Conservation (phyloP, 768 basidiomycete species). For the Clathrus columnatus region DNA sequence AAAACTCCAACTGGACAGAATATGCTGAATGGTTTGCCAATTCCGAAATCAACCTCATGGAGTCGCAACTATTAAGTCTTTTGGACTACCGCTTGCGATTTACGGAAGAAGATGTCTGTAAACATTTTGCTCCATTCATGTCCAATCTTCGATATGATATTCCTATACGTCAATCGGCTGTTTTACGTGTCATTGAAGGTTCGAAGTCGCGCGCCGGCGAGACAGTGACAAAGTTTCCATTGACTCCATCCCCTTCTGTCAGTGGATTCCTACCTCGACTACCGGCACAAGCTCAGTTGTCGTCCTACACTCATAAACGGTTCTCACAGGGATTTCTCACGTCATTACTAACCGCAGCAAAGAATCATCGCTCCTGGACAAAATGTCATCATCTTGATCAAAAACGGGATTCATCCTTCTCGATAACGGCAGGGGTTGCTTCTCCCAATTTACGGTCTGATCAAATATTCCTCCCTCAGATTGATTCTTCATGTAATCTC, state of each 20-base stretch:
- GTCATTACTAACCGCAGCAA: too few relatives aligned
- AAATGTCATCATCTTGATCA: too few relatives aligned
- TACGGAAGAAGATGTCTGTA: slow-evolving; percentile 66
- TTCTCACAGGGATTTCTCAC: too few relatives aligned
- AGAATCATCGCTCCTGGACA: too few relatives aligned
- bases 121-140: slow-evolving; percentile 50
- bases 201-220: slow-evolving; percentile 45
- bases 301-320: too few relatives aligned
- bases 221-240: slow-evolving; percentile 34
- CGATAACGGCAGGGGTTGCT: too few relatives aligned
- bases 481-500: too few relatives aligned
- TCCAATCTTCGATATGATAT: slow-evolving; percentile 25
- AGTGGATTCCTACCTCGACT: too few relatives aligned
- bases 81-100: slow-evolving; percentile 92
- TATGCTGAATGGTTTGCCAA: slow-evolving; percentile 72
- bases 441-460: too few relatives aligned
- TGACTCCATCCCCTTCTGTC: slow-evolving; percentile 33
- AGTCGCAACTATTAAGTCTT: slow-evolving; percentile 87
- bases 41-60: slow-evolving; percentile 89
- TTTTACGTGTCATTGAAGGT: slow-evolving; percentile 47
- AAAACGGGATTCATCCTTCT: too few relatives aligned
- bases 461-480: too few relatives aligned
- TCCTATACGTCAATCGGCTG: slow-evolving; percentile 43
- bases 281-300: too few relatives aligned
- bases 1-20: slow-evolving; percentile 88